These are phyloP conservation scores for Xerocomellus chrysenteron DNA, from an alignment of 768 basidiomycete genomes.

Conservation along the genomic window DNA sequence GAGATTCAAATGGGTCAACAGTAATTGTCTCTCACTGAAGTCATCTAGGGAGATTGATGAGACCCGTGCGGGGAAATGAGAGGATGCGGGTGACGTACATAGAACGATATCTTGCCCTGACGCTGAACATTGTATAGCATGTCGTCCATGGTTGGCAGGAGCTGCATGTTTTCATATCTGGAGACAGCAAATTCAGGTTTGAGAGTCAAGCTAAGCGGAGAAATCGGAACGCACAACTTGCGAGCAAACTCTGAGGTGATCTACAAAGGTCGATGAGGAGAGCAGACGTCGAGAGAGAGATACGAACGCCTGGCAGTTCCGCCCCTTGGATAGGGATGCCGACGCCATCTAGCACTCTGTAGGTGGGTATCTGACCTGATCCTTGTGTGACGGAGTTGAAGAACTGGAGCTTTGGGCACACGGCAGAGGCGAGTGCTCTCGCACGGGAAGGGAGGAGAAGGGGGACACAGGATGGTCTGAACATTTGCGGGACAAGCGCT, in stretches of 20 bases:
- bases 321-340: constrained; percentile 75
- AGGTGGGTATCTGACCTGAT: constrained; percentile 75
- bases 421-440: constrained; percentile 26
- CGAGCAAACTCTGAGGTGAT: constrained; percentile 67
- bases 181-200: not conserved
- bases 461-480: not conserved
- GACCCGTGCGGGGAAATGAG: constrained; percentile 4
- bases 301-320: constrained; percentile 67
- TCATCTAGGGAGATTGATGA: constrained; percentile 55
- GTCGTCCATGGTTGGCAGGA: constrained; percentile 82
- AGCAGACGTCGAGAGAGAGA: not conserved
- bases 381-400: constrained; percentile 73
- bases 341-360: constrained; percentile 78
- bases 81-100: constrained; percentile 47
- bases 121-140: constrained; percentile 90
- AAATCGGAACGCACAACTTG: constrained; percentile 45
- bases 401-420: constrained; percentile 70
- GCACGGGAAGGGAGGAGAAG: not conserved
- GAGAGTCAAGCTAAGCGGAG: not conserved
- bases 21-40: constrained; percentile 54
- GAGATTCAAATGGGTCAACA: not conserved
- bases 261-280: constrained; percentile 35
- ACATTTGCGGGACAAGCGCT: constrained; percentile 13
- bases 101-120: constrained; percentile 91
- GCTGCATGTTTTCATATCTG: constrained; percentile 77